These are phyloP conservation scores for Capsicum baccatum DNA, from an alignment of 257 asterid genomes.

Conservation along the genomic window DNA sequence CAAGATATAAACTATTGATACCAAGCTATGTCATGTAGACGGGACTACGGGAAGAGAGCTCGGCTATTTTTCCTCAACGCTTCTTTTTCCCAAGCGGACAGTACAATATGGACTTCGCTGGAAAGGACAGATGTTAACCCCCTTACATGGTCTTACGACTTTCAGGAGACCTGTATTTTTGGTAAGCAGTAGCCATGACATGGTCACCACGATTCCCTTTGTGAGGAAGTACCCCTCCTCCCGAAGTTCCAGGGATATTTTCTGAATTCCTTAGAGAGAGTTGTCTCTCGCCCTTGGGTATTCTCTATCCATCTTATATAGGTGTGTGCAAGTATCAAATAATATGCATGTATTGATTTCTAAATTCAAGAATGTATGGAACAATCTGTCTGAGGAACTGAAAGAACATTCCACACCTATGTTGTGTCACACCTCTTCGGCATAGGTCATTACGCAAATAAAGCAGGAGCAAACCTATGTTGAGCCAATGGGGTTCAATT, in stretches of 20 bases:
- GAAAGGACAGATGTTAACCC: not conserved
- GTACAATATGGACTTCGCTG: not conserved
- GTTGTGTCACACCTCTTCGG: not conserved
- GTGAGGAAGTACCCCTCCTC: not conserved
- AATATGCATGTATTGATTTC: not conserved
- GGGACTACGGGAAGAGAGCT: not conserved
- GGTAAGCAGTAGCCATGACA: not conserved
- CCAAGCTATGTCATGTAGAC: not conserved
- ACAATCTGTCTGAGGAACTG: not conserved
- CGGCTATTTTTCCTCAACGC: not conserved
- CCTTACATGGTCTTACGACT: not conserved
- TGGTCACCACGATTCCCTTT: not conserved
- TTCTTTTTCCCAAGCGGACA: not conserved
- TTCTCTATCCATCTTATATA: not conserved
- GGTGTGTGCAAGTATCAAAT: not conserved
- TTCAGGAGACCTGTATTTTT: not conserved
- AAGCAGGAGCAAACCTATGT: not conserved
- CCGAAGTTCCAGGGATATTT: not conserved
- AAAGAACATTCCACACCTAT: not conserved
- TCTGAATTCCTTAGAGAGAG: too few species aligned
- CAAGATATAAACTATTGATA: not conserved
- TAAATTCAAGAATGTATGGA: not conserved
- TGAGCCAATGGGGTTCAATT: not conserved
- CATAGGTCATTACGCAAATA: not conserved
- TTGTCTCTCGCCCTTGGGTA: too few species aligned